Base-by-base conservation (phyloP, 352 stramenopile genomes). In the Plasmopara halstedii region DNA sequence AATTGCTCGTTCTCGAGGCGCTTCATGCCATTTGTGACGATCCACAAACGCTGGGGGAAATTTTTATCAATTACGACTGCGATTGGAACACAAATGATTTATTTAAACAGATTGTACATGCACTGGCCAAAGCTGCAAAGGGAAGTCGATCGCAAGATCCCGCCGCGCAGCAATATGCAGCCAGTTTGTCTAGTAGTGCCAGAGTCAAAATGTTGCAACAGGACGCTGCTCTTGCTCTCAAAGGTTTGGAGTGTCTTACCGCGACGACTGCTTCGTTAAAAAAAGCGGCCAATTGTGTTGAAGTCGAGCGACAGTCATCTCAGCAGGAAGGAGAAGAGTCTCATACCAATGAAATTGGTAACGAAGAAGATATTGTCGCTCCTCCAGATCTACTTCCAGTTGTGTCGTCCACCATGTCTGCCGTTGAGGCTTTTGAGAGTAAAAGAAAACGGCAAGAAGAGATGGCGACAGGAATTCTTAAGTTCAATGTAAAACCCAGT, bases 51-150 rank as follows among this genome's bases (percentile, higher is more conserved):
- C 69, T 99, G 3, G 88, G 96, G 1, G 95, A 99, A 59, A 90
- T 99, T 36, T 99, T 99, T 57, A 69, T 99, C 17, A 99, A 99
- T 59, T 99, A 99, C 70, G 97, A 99, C 61, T 99, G 96, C 56
- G 96, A 99, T 64, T 96, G 97, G 65, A 90, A 98, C 70, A 87
- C 70, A 1, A 94, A 96, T 23, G 93, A 98, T 62, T 67, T 99
- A 25, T 99, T 99, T 78, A 96, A 97, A 62, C 85, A 97, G 44
- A 98, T 99, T 55, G 83, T 99, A 0, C 74, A 97, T 49, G 90
- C 94, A 26, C 77, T 99, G 2, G 93, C 93, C 2, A 96, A 97
- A 63, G 84, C 98, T 11, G 90, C 95, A 8, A 97, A 98, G 62
- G 91, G 90, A 10, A 82, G 82, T 42, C 82, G 83, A 14, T 59